Percentiles rank a stretch among this genome's conserved stretches.
These are phyloP conservation scores for Rhizophagus clarus DNA, from an alignment of 192 early-diverging fungal genomes.

Conservation along the genomic window DNA sequence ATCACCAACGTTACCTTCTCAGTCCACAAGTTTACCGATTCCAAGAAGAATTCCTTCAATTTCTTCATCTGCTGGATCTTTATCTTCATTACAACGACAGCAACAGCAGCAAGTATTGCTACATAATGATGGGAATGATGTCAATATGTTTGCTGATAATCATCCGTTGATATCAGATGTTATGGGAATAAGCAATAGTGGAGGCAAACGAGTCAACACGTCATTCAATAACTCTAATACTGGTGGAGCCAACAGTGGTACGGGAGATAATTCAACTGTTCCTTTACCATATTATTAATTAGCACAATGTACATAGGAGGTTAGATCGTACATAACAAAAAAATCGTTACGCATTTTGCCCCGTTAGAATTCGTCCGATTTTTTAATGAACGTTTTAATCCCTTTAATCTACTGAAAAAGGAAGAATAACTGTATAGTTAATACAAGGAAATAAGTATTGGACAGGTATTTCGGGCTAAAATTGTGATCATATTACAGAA, in stretches of 20 bases:
- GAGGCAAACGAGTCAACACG: not conserved
- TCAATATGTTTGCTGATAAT: constrained; percentile 25
- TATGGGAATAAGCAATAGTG: not conserved
- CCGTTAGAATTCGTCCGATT: too few relatives aligned
- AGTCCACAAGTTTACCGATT: not conserved
- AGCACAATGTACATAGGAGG: not conserved
- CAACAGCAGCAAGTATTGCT: not conserved
- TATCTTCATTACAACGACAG: not conserved
- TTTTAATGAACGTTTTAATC: too few relatives aligned
- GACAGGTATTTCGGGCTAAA: too few relatives aligned
- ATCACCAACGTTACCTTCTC: not conserved
- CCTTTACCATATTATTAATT: not conserved
- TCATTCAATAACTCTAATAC: not conserved
- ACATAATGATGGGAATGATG: constrained; percentile 18
- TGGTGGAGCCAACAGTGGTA: not conserved
- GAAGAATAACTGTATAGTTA: too few relatives aligned
- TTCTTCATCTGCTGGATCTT: not conserved
- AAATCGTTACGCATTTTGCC: too few relatives aligned
- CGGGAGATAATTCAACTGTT: not conserved
- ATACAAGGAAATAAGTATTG: too few relatives aligned
- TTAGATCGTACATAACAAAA: too few relatives aligned
- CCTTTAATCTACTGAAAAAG: not conserved
- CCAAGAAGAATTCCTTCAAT: not conserved
- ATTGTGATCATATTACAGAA: too few relatives aligned
- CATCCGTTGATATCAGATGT: not conserved